Evolutionary conservation across 768 basidiomycete genomes (phyloP).

Genomic region (Lactifluus piperatus): DNA sequence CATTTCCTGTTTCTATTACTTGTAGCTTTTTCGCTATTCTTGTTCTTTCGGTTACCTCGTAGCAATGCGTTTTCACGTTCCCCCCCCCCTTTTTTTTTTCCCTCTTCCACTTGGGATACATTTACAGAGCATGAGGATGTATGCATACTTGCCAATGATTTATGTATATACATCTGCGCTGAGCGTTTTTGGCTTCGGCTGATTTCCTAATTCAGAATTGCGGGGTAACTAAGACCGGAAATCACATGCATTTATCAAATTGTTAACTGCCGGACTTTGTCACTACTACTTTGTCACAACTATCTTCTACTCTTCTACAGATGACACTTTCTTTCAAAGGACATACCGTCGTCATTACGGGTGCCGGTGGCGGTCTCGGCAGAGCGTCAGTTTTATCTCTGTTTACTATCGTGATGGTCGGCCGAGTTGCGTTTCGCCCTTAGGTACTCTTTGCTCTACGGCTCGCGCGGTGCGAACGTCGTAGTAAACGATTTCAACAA

Average conservation of each 20-base stretch:
- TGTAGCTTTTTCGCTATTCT: constrained; percentile 18
- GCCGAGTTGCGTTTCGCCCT: neutral
- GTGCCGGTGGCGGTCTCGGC: constrained; percentile 92
- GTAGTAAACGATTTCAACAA: constrained; percentile 93
- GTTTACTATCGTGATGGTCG: neutral
- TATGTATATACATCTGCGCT: constrained; percentile 15
- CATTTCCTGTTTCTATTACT: constrained; percentile 18
- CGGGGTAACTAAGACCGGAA: neutral
- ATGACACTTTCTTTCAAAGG: constrained; percentile 73
- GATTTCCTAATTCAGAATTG: constrained; percentile 1
- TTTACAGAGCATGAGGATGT: constrained; percentile 18
- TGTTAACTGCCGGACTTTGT: neutral
- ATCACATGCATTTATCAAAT: constrained; percentile 6
- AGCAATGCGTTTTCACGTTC: constrained; percentile 13
- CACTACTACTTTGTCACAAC: neutral
- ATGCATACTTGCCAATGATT: constrained; percentile 13
- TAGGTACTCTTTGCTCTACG: constrained; percentile 87
- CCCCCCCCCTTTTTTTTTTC: neutral
- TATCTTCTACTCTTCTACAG: neutral
- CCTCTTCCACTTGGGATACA: constrained; percentile 1
- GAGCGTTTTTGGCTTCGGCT: constrained; percentile 10
- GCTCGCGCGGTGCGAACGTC: constrained; percentile 86
- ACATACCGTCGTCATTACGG: constrained; percentile 90
- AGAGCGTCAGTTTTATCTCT: constrained; percentile 58
- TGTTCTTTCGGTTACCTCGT: constrained; percentile 4